Base-by-base conservation (phyloP, 2,329 filamentous ascomycete species). In the Fusarium tanahbumbuense region DNA sequence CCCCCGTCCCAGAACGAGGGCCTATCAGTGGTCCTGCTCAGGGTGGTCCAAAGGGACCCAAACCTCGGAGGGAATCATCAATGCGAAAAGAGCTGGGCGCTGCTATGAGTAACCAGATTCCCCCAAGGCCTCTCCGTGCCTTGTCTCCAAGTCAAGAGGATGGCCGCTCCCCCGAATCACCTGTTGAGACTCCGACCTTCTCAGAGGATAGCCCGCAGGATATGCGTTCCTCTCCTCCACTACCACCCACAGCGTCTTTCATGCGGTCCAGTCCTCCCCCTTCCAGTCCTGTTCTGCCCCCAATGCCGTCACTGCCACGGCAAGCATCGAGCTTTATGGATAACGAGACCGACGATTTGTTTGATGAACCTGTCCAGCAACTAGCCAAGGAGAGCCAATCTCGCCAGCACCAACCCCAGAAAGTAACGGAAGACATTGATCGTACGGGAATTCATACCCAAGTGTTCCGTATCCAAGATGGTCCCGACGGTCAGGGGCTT, bases 171-270 rank as follows among this genome's bases (percentile, higher is more conserved):
- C 87, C 87, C 10, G 86, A 88, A 23, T 88, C 86, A 15, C 72
- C 82, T 37, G 85, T 80, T 0, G 84, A 82, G 16, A 88, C 87
- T 3, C 86, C 86, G 8, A 81, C 83, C 34, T 85, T 82, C 41
- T 86, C 88, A 56, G 87, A 85, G 55, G 85, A 91, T 59, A 97
- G 93, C 55, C 92, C 93, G 6, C 89, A 89, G 50, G 92, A 93
- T 56, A 93, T 98, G 73, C 92, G 92, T 3, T 98, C 96, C 1
- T 98, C 95, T 6, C 95, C 95, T 16, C 96, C 96, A 2, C 85
- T 97, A 2, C 89, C 94, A 67, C 87, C 88, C 69, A 86, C 86
- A 40, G 83, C 85, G 30, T 80, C 84, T 45, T 89, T 84, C 71
- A 82, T 86, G 30, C 83, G 78, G 53, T 88, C 87, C 3, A 89